phyloP scores from a whole-genome alignment of 352 stramenopile genomes.

The Ophiocytium majus region DNA sequence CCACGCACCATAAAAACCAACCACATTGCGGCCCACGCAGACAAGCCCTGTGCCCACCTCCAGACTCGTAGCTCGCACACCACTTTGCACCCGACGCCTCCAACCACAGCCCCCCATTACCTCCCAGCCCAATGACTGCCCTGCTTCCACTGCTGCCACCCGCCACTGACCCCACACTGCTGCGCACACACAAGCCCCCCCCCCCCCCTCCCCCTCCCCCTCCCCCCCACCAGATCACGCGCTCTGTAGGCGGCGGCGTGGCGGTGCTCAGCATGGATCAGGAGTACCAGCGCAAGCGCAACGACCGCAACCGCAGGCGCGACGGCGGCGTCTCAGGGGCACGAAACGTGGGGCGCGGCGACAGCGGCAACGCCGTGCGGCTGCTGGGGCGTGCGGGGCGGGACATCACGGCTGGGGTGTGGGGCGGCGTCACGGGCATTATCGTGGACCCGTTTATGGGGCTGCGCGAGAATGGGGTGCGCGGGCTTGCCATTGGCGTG shows the following conservation, averaged over 20 bases:
- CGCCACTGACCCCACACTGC: background rate
- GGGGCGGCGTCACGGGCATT: conserved; percentile 44
- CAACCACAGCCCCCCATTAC: too few species aligned
- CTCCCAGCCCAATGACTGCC: too few species aligned
- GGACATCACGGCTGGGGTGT: conserved; percentile 49
- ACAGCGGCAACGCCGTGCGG: conserved; percentile 10
- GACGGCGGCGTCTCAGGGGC: conserved; percentile 28
- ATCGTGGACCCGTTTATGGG: conserved; percentile 41
- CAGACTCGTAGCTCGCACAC: too few species aligned
- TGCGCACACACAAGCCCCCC: background rate
- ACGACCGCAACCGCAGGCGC: conserved; percentile 29
- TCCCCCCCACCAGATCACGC: conserved; percentile 11
- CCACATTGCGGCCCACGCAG: too few species aligned
- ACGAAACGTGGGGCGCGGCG: conserved; percentile 25
- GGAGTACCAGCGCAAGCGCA: conserved; percentile 49
- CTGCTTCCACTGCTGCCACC: background rate
- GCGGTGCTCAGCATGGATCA: conserved; percentile 50
- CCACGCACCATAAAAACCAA: too few species aligned
- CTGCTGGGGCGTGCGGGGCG: conserved; percentile 44
- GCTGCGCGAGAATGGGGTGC: conserved; percentile 26
- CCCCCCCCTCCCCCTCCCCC: background rate
- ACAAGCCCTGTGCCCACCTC: too few species aligned
- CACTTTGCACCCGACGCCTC: too few species aligned
- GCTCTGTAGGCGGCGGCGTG: conserved; percentile 51
- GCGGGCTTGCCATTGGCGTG: conserved; percentile 36